phyloP scores from a whole-genome alignment of 345 rosid species.

The Litchi chinensis region DNA sequence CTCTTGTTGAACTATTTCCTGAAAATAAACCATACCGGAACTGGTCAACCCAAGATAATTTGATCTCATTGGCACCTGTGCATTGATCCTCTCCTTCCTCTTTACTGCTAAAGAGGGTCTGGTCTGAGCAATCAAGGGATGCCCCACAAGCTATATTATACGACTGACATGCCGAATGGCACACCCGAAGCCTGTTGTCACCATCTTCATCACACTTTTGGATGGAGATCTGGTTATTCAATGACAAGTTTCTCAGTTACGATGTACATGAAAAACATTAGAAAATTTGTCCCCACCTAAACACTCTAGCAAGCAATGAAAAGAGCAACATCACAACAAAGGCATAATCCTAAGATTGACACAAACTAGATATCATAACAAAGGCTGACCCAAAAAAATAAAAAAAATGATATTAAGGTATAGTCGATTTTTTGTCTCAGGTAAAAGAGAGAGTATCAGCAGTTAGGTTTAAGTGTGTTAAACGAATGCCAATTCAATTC shows the following conservation, averaged over 20 bases:
- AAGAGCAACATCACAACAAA: neutral
- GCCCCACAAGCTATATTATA: slow-evolving; percentile 96
- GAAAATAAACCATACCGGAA: slow-evolving; percentile 48
- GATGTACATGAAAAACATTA: neutral
- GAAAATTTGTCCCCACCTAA: neutral
- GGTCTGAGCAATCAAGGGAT: slow-evolving; percentile 93
- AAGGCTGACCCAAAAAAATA: neutral
- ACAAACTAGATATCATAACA: neutral
- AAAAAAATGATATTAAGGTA: neutral
- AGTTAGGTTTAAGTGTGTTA: neutral
- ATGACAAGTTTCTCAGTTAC: neutral
- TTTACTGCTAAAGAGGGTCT: slow-evolving; percentile 86
- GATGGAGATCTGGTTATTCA: slow-evolving; percentile 77
- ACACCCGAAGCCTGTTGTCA: slow-evolving; percentile 91
- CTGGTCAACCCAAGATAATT: slow-evolving; percentile 51
- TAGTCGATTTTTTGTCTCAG: neutral
- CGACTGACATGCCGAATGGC: slow-evolving; percentile 91
- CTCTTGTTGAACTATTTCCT: slow-evolving; percentile 29
- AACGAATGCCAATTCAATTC: neutral
- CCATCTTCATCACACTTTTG: slow-evolving; percentile 94
- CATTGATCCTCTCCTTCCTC: slow-evolving; percentile 83
- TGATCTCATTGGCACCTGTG: slow-evolving; percentile 75
- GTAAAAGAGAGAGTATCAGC: neutral
- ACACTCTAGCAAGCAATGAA: neutral
- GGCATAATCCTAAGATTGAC: neutral